Base-by-base conservation (phyloP, 108 stramenopile species). In the Skeletonema marinoi region DNA sequence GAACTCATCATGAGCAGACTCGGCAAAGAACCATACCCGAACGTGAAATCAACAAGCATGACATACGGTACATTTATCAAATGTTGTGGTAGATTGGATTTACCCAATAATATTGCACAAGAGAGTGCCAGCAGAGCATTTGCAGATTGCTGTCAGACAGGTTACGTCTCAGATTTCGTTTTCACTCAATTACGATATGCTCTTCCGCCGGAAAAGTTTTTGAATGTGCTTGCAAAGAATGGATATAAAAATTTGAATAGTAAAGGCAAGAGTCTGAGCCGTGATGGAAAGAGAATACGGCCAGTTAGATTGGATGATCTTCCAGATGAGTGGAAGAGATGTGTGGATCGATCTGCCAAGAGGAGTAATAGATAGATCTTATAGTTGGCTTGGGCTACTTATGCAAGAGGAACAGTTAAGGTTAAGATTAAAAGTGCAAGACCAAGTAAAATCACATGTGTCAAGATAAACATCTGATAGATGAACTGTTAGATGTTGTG, bases 51-150 rank as follows among this genome's bases (percentile, higher is more conserved):
- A 21, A 70, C 66, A 25, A 80, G 78, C 41, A 67, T 82, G 32
- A 83, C 85, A 8, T 93, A 78, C 60, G 92, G 87, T 17, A 90
- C 89, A 61, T 89, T 88, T 63, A 86, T 93, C 58, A 88, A 93
- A 71, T 90, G 88, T 29, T 89, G 88, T 71, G 86, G 87, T 31
- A 84, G 87, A 54, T 66, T 90, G 64, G 70, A 70, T 59, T 68
- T 90, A 11, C 80, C 88, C 6, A 41, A 81, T n/a, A 44, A 71
- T 32, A 31, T 87, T 50, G 77, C 62, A 36, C 75, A 64, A 13
- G 60, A 81, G 16, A 65, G 78, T 41, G 65, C 88, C 12, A 74
- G 72, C 65, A 60, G 75, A 64, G 75, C 84, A 7, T 89, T 90
- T 69, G 65, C 50, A 3, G 48, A 71, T 32, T 93, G 90, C 71